These are phyloP conservation scores for Anthracocystis walkeri DNA, from an alignment of 1,284 basidiomycete species.

Conservation along the genomic window DNA sequence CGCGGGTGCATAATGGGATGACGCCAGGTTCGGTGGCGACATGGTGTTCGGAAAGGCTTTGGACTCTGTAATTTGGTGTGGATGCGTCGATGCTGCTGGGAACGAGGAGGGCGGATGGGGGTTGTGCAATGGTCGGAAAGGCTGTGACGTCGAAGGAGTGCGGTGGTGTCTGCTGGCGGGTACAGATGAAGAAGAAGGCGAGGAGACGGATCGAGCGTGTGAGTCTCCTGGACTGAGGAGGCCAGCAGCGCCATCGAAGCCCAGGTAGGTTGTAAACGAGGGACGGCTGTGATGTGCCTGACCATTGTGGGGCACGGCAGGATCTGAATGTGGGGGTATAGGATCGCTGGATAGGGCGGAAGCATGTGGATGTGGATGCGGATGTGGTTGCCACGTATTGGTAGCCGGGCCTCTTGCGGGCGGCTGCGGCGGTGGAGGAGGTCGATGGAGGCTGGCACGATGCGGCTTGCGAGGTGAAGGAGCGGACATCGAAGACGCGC, in stretches of 20 bases:
- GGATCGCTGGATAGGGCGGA: slow-evolving; percentile 4
- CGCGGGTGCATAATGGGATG: neutral
- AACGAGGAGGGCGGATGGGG: slow-evolving; percentile 20
- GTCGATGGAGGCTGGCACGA: slow-evolving; percentile 16
- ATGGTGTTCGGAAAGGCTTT: neutral
- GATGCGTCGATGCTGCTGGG: slow-evolving; percentile 12
- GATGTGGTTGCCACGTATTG: slow-evolving; percentile 9
- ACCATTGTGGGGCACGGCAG: slow-evolving; percentile 4
- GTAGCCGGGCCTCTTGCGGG: neutral
- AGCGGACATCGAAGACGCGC: slow-evolving; percentile 26
- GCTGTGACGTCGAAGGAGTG: slow-evolving; percentile 22
- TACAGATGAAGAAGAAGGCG: slow-evolving; percentile 9
- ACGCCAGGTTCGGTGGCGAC: slow-evolving; percentile 9
- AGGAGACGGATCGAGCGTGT: slow-evolving; percentile 20
- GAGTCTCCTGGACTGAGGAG: slow-evolving; percentile 42
- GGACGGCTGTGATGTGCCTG: slow-evolving; percentile 19
- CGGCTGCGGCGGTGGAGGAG: slow-evolving; percentile 10
- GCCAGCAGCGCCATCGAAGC: slow-evolving; percentile 46
- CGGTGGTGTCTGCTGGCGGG: slow-evolving; percentile 11
- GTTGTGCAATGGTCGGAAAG: slow-evolving; percentile 22
- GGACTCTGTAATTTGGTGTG: neutral
- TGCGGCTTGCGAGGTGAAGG: slow-evolving; percentile 31
- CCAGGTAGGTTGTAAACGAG: slow-evolving; percentile 47
- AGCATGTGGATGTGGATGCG: slow-evolving; percentile 2
- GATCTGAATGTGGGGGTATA: slow-evolving; percentile 8